These are phyloP conservation scores for Penicillium coprophilum DNA, from an alignment of 495 filamentous ascomycete species.

Conservation along the genomic window DNA sequence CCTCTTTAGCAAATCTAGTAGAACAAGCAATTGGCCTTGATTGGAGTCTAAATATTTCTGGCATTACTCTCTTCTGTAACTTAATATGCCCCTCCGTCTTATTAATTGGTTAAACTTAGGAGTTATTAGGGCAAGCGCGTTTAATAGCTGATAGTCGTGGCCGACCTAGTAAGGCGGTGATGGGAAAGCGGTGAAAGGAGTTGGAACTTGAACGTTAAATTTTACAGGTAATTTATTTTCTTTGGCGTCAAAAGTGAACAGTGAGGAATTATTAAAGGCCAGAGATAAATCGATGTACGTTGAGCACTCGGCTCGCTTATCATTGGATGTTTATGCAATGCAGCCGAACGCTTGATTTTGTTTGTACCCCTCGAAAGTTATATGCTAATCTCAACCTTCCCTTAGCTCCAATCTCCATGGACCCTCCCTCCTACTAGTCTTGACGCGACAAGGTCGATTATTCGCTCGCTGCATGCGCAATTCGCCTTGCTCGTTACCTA, in stretches of 20 bases:
- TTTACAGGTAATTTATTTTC: slow-evolving; percentile 1
- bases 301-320: background rate
- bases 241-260: background rate
- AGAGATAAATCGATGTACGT: background rate
- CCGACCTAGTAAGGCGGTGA: slow-evolving; percentile 1
- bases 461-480: background rate
- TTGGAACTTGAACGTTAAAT: background rate
- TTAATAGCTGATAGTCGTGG: background rate
- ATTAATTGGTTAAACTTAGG: background rate
- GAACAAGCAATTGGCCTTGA: background rate
- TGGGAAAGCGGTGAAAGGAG: background rate
- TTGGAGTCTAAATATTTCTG: background rate
- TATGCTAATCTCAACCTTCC: background rate
- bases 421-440: background rate
- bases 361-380: background rate
- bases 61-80: background rate
- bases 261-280: background rate
- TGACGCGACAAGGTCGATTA: slow-evolving; percentile 7
- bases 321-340: background rate
- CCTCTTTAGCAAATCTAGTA: background rate
- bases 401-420: slow-evolving; percentile 7
- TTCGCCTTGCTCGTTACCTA: background rate
- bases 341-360: background rate
- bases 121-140: background rate
- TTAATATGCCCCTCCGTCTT: background rate